Evolutionary conservation across 257 asterid species (phyloP), one percentile per base, ranked within the genome.

Genomic region (Echium plantagineum): DNA sequence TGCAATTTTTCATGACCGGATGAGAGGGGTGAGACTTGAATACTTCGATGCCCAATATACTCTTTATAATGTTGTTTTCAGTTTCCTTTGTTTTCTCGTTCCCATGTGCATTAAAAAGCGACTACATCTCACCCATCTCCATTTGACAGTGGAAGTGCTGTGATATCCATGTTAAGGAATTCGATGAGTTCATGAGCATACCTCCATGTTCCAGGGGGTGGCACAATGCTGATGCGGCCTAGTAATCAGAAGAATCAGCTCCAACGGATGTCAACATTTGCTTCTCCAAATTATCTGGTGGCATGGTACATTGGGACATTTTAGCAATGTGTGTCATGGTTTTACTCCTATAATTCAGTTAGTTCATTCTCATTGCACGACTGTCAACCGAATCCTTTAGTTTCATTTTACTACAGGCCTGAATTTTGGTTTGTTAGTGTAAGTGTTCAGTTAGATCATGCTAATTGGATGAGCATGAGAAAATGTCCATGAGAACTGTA

Each of bases 101-200:
- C 13, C 31, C 21, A 6, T 18, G 8, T 21, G 56, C 52, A 30
- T 2, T 6, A 31, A 17, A 19, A 62, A 6, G 49, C 57, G 42
- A 52, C 9, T 3, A 46, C 21, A 38, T 21, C 38, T 71, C 10
- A 22, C 48, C 15, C 31, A 21, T 18, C 15, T 31, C 21, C 46
- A 35, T 30, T 26, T 72, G 75, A 75, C 84, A 90, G 96, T 90
- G 97, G 97, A 85, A 87, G 71, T 90, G 97, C 74, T 90, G 97
- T 38, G 96, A 90, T 66, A 57, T 87, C 71, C 89, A 85, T 59
- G 97, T 80, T 5, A 85, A 85, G 77, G 97, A 90, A 73, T 90
- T 90, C 24, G 96, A 87, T 0, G 96, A 90, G 66, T 90, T 90
- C 85, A 80, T 90, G 82, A 68, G 59, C 74, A 87, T 90, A 64